Evolutionary conservation across 768 basidiomycete species (phyloP).

Genomic region (Termitomyces sp.): DNA sequence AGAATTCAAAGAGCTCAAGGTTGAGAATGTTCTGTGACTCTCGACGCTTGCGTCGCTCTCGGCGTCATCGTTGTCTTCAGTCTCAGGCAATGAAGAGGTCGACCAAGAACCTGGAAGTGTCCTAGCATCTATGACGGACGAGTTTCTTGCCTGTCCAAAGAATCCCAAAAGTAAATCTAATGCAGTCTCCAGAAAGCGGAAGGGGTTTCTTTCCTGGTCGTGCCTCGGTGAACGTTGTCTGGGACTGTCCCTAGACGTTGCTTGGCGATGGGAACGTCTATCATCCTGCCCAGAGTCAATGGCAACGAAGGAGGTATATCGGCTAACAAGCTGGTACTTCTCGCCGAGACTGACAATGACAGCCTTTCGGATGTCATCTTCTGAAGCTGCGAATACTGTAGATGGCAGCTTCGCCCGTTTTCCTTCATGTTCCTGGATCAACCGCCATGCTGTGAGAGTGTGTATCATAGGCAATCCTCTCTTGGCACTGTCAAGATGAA

Average conservation of each 20-base stretch:
- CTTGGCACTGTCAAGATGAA: slow-evolving; percentile 32
- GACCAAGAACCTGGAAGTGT: slow-evolving; percentile 23
- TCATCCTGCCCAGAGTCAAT: slow-evolving; percentile 36
- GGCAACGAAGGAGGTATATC: slow-evolving; percentile 57
- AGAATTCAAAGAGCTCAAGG: slow-evolving; percentile 47
- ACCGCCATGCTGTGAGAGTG: slow-evolving; percentile 49
- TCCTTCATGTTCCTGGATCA: slow-evolving; percentile 53
- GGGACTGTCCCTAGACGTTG: not conserved
- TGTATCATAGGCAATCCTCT: slow-evolving; percentile 43
- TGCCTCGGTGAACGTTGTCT: not conserved
- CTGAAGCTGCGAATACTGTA: slow-evolving; percentile 25
- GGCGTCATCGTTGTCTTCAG: slow-evolving; percentile 17
- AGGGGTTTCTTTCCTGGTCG: too few relatives aligned
- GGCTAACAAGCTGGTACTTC: slow-evolving; percentile 50
- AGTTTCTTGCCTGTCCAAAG: not conserved
- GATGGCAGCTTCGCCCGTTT: slow-evolving; percentile 30
- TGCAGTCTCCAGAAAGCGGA: slow-evolving; percentile 1
- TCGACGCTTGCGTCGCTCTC: slow-evolving; percentile 12
- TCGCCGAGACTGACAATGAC: slow-evolving; percentile 50
- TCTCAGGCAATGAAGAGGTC: slow-evolving; percentile 19
- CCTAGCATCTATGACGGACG: not conserved
- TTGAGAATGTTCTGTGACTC: slow-evolving; percentile 40
- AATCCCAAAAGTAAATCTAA: slow-evolving; percentile 5
- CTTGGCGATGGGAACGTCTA: not conserved
- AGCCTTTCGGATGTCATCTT: slow-evolving; percentile 38